Conservation (phyloP, 768 basidiomycete species). For the Stropharia rugosoannulata region DNA sequence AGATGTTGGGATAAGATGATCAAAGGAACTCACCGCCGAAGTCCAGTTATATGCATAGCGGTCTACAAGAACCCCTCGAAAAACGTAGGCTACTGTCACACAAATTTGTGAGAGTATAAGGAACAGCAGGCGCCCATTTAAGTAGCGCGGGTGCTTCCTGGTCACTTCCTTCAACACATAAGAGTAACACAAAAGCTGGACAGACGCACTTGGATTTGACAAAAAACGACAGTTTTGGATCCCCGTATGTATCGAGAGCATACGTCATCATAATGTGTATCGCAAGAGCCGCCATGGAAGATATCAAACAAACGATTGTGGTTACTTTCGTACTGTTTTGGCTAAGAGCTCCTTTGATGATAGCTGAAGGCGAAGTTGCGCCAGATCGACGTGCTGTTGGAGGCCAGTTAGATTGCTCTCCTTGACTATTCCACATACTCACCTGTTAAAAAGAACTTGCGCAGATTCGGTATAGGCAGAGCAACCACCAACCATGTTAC, state of each 20-base stretch:
- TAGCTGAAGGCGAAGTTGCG: conserved; percentile 51
- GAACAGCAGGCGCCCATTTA: conserved; percentile 69
- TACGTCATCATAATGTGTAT: conserved; percentile 43
- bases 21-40: conserved; percentile 15
- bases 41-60: conserved; percentile 52
- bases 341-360: conserved; percentile 42
- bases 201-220: conserved; percentile 61
- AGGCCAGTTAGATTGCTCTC: neutral
- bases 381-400: conserved; percentile 44
- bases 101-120: conserved; percentile 52
- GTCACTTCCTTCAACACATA: neutral
- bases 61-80: conserved; percentile 64
- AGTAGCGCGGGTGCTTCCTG: conserved; percentile 74
- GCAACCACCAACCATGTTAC: conserved; percentile 51
- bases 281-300: conserved; percentile 40
- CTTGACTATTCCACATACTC: conserved; percentile 19
- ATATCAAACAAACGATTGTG: conserved; percentile 44
- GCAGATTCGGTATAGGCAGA: conserved; percentile 54
- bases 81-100: conserved; percentile 43
- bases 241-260: conserved; percentile 24
- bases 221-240: conserved; percentile 52
- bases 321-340: conserved; percentile 47
- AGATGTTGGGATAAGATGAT: neutral
- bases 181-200: neutral
- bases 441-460: conserved; percentile 64